Evolutionary conservation across 2,329 filamentous ascomycete genomes (phyloP).

Genomic region (Fusarium humuli): DNA sequence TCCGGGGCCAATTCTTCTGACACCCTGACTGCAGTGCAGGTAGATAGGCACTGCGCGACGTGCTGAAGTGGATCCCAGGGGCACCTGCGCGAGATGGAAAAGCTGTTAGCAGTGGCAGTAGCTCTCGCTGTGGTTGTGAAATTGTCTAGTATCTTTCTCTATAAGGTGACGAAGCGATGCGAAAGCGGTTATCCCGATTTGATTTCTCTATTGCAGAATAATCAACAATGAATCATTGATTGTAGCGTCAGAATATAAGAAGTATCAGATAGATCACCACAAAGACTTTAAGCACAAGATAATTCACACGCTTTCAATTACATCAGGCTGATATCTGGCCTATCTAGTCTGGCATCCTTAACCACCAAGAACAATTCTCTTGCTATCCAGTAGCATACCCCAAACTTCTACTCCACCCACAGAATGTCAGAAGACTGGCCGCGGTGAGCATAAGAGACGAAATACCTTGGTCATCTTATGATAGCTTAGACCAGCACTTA

Average conservation of each 20-base stretch:
- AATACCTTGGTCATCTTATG: neutral
- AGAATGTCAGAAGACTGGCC: neutral
- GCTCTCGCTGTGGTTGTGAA: too few relatives aligned
- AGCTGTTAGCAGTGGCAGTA: too few relatives aligned
- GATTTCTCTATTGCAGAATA: neutral
- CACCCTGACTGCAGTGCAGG: too few relatives aligned
- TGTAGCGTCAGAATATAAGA: neutral
- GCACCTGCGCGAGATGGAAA: too few relatives aligned
- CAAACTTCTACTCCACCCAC: neutral
- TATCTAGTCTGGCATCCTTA: accelerated
- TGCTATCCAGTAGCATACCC: neutral
- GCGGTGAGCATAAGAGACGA: accelerated
- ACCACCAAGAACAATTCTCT: neutral
- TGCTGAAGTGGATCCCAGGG: neutral
- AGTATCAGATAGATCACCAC: neutral
- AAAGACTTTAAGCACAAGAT: neutral
- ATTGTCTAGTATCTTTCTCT: too few relatives aligned
- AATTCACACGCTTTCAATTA: neutral
- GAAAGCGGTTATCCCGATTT: too few relatives aligned
- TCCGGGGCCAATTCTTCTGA: too few relatives aligned
- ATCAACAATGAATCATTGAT: neutral
- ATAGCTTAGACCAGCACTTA: accelerated
- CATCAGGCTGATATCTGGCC: neutral
- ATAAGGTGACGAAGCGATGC: too few relatives aligned
- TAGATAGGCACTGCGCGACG: neutral